Evolutionary conservation across 2,329 filamentous ascomycete species (phyloP).

Genomic region (Nothophaeocryptopus gaeumannii): DNA sequence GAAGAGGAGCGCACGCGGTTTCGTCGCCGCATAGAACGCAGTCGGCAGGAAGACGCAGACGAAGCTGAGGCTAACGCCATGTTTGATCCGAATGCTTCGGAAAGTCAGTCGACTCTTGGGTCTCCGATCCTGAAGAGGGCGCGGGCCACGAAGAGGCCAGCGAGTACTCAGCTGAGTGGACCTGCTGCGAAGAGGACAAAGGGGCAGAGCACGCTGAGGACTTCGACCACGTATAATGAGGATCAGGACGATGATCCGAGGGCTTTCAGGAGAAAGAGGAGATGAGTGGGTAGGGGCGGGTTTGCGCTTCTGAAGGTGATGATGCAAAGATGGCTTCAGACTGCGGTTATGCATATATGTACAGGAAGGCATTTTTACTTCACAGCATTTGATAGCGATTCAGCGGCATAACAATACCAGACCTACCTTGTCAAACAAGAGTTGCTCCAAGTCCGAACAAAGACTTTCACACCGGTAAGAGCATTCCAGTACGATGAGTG

Average conservation of each 20-base stretch:
- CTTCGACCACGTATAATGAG: background rate
- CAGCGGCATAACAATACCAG: background rate
- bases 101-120: slow-evolving; percentile 20
- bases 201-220: background rate
- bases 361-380: too few species aligned
- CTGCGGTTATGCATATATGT: too few species aligned
- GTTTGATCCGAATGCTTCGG: slow-evolving; percentile 17
- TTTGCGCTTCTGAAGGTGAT: too few species aligned
- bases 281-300: background rate
- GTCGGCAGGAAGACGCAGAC: slow-evolving; percentile 30
- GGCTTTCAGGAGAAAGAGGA: slow-evolving; percentile 51
- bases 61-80: slow-evolving; percentile 15
- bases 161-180: slow-evolving; percentile 19
- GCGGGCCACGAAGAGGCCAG: slow-evolving; percentile 29
- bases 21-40: slow-evolving; percentile 29
- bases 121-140: slow-evolving; percentile 25
- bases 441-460: too few species aligned
- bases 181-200: slow-evolving; percentile 32
- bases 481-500: too few species aligned
- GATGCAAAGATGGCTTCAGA: too few species aligned
- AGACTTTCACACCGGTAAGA: too few species aligned
- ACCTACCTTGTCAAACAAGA: too few species aligned
- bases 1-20: slow-evolving; percentile 28
- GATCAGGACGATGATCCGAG: slow-evolving; percentile 50
- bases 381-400: background rate